Percentiles rank a stretch among this genome's conserved stretches.
Conservation (phyloP, 495 filamentous ascomycete species). For the Jackrogersella multiformis region DNA sequence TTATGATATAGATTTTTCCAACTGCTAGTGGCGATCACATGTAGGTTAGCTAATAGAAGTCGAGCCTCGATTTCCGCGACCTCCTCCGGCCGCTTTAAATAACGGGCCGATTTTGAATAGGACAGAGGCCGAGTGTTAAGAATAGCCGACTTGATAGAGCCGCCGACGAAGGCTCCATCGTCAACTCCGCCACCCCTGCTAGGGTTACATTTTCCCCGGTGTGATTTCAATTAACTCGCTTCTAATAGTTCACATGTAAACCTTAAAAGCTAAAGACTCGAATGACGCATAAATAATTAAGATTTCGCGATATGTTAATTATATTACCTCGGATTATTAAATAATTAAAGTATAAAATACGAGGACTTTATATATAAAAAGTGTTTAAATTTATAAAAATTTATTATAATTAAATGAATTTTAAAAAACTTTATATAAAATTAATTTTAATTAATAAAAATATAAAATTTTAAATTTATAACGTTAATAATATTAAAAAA, state of each 20-base stretch:
- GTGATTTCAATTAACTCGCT: not conserved
- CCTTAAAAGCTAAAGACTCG: not conserved
- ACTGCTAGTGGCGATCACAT: slow-evolving; percentile 4
- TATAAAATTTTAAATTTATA: not conserved
- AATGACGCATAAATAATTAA: slow-evolving; percentile 18
- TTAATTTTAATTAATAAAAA: not conserved
- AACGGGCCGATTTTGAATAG: slow-evolving; percentile 29
- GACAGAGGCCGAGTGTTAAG: slow-evolving; percentile 17
- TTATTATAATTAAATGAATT: not conserved
- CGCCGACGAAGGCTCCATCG: slow-evolving; percentile 21
- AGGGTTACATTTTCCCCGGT: slow-evolving; percentile 5
- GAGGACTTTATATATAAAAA: not conserved
- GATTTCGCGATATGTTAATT: slow-evolving; percentile 1
- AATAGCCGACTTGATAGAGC: slow-evolving; percentile 21
- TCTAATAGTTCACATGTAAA: not conserved
- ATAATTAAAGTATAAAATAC: not conserved
- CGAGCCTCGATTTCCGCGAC: not conserved
- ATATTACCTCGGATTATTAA: not conserved
- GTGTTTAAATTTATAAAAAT: not conserved
- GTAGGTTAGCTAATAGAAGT: not conserved
- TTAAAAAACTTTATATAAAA: not conserved
- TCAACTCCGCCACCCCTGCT: slow-evolving; percentile 30
- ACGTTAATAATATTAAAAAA: not conserved
- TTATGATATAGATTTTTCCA: not conserved
- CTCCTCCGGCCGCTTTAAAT: slow-evolving; percentile 16